Evolutionary conservation across 75 land plant species (phyloP).

Genomic region (Gnetum montanum): DNA sequence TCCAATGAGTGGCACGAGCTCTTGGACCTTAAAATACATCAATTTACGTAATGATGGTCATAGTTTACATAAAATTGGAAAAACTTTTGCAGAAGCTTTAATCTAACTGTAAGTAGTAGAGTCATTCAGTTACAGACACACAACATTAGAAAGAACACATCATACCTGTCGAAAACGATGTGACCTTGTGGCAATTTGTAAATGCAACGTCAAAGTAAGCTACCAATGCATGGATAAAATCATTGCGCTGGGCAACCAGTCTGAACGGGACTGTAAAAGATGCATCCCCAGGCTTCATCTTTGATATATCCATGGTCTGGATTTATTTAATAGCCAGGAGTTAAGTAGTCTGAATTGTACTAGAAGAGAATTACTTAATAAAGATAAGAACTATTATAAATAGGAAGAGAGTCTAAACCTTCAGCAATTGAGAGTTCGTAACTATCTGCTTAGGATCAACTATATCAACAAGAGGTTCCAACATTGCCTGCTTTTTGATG

Average conservation of each 20-base stretch:
- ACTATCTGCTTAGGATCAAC: slow-evolving; percentile 92
- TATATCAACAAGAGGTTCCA: slow-evolving; percentile 94
- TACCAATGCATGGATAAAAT: slow-evolving; percentile 92
- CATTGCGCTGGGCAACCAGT: slow-evolving; percentile 83
- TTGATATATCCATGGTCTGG: slow-evolving; percentile 95
- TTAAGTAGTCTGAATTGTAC: background rate
- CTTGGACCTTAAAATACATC: slow-evolving; percentile 59
- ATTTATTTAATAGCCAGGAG: slow-evolving; percentile 11
- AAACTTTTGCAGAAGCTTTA: background rate
- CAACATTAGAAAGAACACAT: too few relatives aligned
- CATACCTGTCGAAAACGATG: slow-evolving; percentile 97
- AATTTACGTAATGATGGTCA: too few relatives aligned
- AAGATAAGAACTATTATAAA: background rate
- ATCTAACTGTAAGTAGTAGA: background rate
- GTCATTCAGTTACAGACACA: too few relatives aligned
- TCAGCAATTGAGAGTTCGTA: slow-evolving; percentile 74
- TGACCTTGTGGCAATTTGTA: slow-evolving; percentile 87
- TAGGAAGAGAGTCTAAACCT: slow-evolving; percentile 32
- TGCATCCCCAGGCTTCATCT: slow-evolving; percentile 90
- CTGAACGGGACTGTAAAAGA: slow-evolving; percentile 94
- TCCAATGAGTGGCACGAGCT: slow-evolving; percentile 93
- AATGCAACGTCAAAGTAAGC: slow-evolving; percentile 97
- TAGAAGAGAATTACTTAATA: too few relatives aligned
- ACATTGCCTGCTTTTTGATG: slow-evolving; percentile 89
- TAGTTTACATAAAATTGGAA: background rate